Conservation (phyloP, 169 alveolate genomes). For the Cytauxzoon felis region DNA sequence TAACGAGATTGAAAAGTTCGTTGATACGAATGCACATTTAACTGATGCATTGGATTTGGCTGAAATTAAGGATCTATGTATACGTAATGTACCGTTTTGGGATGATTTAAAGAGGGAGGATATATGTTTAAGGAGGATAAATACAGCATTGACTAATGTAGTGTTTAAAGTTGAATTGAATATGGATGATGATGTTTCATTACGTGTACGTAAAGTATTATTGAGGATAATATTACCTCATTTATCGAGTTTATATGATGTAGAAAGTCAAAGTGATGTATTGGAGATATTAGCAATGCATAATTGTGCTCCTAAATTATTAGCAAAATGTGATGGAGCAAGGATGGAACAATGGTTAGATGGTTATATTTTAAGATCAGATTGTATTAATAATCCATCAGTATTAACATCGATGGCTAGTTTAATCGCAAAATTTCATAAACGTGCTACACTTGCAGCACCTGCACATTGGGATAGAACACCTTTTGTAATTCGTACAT, state of each 20-base stretch:
- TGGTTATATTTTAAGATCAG: slow-evolving; percentile 67
- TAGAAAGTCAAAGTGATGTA: slow-evolving; percentile 63
- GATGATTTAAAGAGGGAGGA: background rate
- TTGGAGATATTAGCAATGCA: slow-evolving; percentile 66
- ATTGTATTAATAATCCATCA: slow-evolving; percentile 59
- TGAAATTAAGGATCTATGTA: slow-evolving; percentile 18
- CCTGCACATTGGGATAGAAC: slow-evolving; percentile 65
- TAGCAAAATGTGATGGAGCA: slow-evolving; percentile 67
- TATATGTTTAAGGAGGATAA: background rate
- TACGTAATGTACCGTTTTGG: slow-evolving; percentile 29
- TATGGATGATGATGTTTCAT: background rate
- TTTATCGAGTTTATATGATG: slow-evolving; percentile 62
- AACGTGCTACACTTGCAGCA: slow-evolving; percentile 5
- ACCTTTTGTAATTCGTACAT: slow-evolving; percentile 33
- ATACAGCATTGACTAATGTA: background rate
- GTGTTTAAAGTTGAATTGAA: slow-evolving; percentile 3
- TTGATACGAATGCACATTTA: too few relatives aligned
- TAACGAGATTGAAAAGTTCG: too few relatives aligned
- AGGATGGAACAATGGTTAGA: slow-evolving; percentile 75
- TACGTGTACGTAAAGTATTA: slow-evolving; percentile 17
- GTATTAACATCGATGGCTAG: slow-evolving; percentile 67
- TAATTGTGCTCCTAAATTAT: slow-evolving; percentile 68
- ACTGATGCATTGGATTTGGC: too few relatives aligned
- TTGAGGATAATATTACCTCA: slow-evolving; percentile 64
- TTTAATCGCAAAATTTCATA: slow-evolving; percentile 9